Evolutionary conservation across 495 filamentous ascomycete genomes (phyloP).

Genomic region (Penicillium canariense): DNA sequence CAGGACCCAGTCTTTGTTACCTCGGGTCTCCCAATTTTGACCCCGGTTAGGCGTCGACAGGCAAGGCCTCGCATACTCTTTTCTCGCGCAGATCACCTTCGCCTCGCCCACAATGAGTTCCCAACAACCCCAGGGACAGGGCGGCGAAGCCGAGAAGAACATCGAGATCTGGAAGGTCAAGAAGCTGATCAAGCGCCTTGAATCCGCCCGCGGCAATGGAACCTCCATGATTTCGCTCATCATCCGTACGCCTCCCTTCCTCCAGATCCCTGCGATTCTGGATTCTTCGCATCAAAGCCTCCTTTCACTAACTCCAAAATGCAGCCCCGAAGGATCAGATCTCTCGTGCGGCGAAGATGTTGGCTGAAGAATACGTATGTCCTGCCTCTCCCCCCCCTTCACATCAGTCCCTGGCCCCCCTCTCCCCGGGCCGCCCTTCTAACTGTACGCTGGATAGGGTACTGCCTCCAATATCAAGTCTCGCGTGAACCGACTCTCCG

Average conservation of each 20-base stretch:
- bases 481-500: slow-evolving; percentile 95
- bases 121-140: slow-evolving; percentile 76
- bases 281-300: background rate
- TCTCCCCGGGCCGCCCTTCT: too few relatives aligned
- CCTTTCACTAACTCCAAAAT: slow-evolving; percentile 15
- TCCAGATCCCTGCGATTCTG: too few relatives aligned
- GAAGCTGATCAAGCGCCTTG: slow-evolving; percentile 95
- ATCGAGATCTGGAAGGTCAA: slow-evolving; percentile 88
- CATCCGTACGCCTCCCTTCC: slow-evolving; percentile 66
- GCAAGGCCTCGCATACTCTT: slow-evolving; percentile 25
- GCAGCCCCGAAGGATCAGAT: slow-evolving; percentile 96
- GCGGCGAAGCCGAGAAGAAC: slow-evolving; percentile 92
- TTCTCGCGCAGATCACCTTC: slow-evolving; percentile 33
- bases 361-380: slow-evolving; percentile 98
- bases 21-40: slow-evolving; percentile 22
- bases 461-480: slow-evolving; percentile 99
- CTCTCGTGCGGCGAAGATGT: slow-evolving; percentile 95
- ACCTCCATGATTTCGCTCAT: slow-evolving; percentile 99
- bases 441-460: slow-evolving; percentile 65
- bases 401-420: background rate
- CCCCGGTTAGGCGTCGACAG: slow-evolving; percentile 26
- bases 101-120: slow-evolving; percentile 77
- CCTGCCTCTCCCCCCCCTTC: background rate
- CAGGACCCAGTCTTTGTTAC: slow-evolving; percentile 19
- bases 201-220: slow-evolving; percentile 90